Evolutionary conservation across 768 basidiomycete species (phyloP), one percentile per base, ranked within the genome.

Genomic region (Suillus plorans): DNA sequence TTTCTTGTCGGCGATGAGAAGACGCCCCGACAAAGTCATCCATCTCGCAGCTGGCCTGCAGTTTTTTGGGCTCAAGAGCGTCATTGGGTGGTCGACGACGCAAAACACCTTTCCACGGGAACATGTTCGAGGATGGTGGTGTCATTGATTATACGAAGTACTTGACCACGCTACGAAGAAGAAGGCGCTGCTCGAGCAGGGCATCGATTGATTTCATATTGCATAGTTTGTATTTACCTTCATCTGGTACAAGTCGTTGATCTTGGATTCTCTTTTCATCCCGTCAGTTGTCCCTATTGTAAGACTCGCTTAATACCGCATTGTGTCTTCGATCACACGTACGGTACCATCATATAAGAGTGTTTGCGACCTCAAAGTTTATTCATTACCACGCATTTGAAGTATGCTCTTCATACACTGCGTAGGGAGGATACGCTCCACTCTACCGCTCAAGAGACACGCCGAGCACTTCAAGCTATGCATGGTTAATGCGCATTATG

Each of bases 61-160:
- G 22, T 59, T 67, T 16, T 65, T 66, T 0, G 71, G 71, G 0
- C 70, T 62, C 52, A 68, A 60, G 41, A 68, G 69, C 25, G 71
- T 69, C 5, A 52, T 72, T 18, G 71, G 64, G 64, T 60, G 7
- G 62, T 39, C 37, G n/a, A 63, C 3, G 62, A 63, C 25, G 10
- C 20, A 10, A 37, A 55, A 18, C 34, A 52, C 39, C 1, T 34
- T 62, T 62, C 18, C 39, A 62, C 9, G 2, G 22, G 50, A 20
- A 56, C 4, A 3, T 57, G 31, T 50, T 62, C 4, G 20, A 34
- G 16, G 60, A 61, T 22, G 42, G 41, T 4, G 42, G 18, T 28
- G 57, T 25, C 57, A 49, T 49, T 42, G 42, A 49, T 6, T 61
- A 42, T 28, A 44, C 3, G 34, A 44, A 44, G 31, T 31, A 10